These are phyloP conservation scores for Mycena rebaudengoi DNA, from an alignment of 768 basidiomycete genomes.

Conservation along the genomic window DNA sequence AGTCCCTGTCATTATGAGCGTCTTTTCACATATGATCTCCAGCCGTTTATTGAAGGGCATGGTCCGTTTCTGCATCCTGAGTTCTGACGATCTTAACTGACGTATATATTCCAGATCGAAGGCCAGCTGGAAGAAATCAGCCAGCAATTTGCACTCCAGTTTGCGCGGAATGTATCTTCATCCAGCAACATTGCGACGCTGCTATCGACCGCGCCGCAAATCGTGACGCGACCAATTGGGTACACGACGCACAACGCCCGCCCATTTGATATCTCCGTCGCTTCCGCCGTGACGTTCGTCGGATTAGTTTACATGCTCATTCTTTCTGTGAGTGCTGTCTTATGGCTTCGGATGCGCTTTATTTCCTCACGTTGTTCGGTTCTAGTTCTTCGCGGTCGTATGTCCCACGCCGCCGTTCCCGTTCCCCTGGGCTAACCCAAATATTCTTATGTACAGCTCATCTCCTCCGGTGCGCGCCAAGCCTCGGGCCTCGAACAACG, in stretches of 20 bases:
- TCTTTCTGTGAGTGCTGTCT: slow-evolving; percentile 38
- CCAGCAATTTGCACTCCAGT: slow-evolving; percentile 39
- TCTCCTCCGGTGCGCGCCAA: slow-evolving; percentile 36
- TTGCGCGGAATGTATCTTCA: slow-evolving; percentile 27
- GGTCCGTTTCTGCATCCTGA: too few species aligned
- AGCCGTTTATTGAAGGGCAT: too few species aligned
- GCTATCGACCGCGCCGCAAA: slow-evolving; percentile 44
- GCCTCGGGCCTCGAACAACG: slow-evolving; percentile 49
- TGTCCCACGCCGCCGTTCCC: too few species aligned
- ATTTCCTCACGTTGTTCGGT: slow-evolving; percentile 37
- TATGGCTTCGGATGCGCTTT: too few species aligned
- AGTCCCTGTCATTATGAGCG: too few species aligned
- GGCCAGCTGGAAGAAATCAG: slow-evolving; percentile 28
- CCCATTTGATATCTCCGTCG: slow-evolving; percentile 60
- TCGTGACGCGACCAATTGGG: slow-evolving; percentile 48
- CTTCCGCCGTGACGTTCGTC: slow-evolving; percentile 63
- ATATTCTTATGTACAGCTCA: too few species aligned
- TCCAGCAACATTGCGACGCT: slow-evolving; percentile 38
- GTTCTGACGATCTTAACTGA: too few species aligned
- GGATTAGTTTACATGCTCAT: slow-evolving; percentile 64
- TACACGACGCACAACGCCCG: slow-evolving; percentile 50
- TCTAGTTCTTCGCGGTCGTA: slow-evolving; percentile 39
- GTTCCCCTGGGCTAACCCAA: too few species aligned
- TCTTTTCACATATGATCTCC: too few species aligned
- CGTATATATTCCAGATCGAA: too few species aligned